These are phyloP conservation scores for Mucuna pruriens DNA, from an alignment of 306 rosid species.

Conservation along the genomic window DNA sequence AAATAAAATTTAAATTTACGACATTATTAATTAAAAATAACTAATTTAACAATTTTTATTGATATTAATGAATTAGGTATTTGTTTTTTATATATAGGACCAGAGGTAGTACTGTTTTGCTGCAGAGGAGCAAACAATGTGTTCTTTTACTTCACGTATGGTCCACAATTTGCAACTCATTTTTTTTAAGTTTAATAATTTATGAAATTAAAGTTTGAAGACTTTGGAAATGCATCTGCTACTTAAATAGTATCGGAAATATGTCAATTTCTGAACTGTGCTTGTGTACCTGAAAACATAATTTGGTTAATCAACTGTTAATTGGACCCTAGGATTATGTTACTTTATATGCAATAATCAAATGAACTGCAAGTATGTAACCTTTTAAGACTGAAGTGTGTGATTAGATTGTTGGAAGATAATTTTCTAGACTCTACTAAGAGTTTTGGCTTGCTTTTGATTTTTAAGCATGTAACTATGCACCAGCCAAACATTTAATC, in stretches of 20 bases:
- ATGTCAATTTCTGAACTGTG: background rate
- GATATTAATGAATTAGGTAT: too few species aligned
- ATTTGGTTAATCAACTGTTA: background rate
- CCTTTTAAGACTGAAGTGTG: background rate
- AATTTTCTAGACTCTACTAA: background rate
- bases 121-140: background rate
- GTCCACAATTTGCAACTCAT: background rate
- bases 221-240: background rate
- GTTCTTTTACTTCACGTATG: background rate
- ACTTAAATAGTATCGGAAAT: conserved; percentile 9
- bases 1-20: too few species aligned
- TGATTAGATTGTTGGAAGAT: conserved; percentile 28
- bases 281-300: background rate
- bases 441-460: conserved; percentile 8
- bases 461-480: conserved; percentile 4
- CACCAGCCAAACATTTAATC: conserved; percentile 13
- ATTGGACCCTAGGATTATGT: background rate
- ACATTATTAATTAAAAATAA: too few species aligned
- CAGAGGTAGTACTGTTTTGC: background rate
- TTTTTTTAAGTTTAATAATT: background rate
- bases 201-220: background rate
- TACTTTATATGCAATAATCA: background rate
- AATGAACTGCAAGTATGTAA: background rate
- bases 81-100: too few species aligned
- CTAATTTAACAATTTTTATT: too few species aligned